A percentile compares a stretch with the other conserved stretches of the same genome.
Evolutionary conservation across 1,284 basidiomycete genomes (phyloP).

Genomic region (Pseudozyma flocculosa): DNA sequence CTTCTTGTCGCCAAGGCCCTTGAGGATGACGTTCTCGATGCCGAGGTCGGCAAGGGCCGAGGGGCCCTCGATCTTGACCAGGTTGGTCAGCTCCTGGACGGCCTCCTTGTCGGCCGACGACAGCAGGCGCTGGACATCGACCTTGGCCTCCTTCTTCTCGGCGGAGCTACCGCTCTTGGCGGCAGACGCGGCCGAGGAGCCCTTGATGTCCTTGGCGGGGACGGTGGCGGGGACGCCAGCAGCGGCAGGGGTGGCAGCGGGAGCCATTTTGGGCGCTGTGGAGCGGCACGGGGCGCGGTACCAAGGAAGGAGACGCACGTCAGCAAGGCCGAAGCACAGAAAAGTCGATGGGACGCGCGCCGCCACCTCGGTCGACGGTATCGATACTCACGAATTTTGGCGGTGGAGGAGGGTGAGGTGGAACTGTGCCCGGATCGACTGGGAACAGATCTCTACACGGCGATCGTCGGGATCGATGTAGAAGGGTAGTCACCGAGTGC

Average conservation of each 20-base stretch:
- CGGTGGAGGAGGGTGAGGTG: too few species aligned
- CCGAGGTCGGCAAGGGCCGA: conserved; percentile 74
- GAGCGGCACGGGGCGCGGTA: too few species aligned
- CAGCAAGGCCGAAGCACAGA: too few species aligned
- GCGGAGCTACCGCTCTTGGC: conserved; percentile 52
- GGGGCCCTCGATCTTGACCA: conserved; percentile 70
- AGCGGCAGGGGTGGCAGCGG: conserved; percentile 31
- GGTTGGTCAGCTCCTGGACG: conserved; percentile 60
- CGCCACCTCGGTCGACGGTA: too few species aligned
- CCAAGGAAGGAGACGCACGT: too few species aligned
- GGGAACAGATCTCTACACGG: too few species aligned
- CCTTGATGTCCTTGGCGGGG: conserved; percentile 52
- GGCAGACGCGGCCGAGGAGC: conserved; percentile 52
- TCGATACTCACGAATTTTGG: too few species aligned
- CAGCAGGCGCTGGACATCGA: conserved; percentile 59
- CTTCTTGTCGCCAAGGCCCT: conserved; percentile 68
- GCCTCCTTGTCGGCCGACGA: conserved; percentile 58
- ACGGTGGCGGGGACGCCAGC: conserved; percentile 54
- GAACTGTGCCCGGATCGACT: too few species aligned
- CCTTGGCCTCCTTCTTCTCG: conserved; percentile 58
- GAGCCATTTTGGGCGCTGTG: conserved; percentile 29
- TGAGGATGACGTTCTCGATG: conserved; percentile 77
- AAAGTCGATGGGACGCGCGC: too few species aligned
- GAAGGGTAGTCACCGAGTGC: too few species aligned
- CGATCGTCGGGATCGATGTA: too few species aligned